A percentile compares a stretch with the other conserved stretches of the same genome.
These are phyloP conservation scores for Flueggea neowawraea DNA, from an alignment of 441 rosid species.

Conservation along the genomic window DNA sequence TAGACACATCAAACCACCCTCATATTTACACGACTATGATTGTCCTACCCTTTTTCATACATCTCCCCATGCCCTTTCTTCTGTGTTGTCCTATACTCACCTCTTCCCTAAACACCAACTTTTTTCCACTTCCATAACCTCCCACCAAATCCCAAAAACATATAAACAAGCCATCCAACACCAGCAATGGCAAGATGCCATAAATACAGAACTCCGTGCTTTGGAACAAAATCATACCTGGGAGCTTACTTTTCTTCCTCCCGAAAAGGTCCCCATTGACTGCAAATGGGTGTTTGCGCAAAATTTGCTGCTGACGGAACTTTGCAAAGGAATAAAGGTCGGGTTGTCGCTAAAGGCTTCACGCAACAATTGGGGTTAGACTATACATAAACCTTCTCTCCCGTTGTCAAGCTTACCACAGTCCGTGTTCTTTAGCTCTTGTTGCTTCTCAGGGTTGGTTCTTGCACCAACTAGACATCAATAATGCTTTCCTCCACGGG, in stretches of 20 bases:
- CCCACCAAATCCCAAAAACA: too few species aligned
- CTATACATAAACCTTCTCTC: not conserved
- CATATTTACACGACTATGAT: too few species aligned
- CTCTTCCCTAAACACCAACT: too few species aligned
- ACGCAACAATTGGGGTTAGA: not conserved
- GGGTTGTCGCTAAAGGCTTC: not conserved
- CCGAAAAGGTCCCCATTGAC: too few species aligned
- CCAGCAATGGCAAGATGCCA: not conserved
- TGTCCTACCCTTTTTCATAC: too few species aligned
- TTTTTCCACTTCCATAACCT: too few species aligned
- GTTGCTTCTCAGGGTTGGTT: not conserved
- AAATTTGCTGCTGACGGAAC: not conserved
- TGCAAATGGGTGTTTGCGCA: not conserved
- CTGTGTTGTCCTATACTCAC: too few species aligned
- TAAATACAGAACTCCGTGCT: not conserved
- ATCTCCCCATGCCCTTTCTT: too few species aligned
- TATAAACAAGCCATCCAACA: too few species aligned
- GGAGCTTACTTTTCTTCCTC: not conserved
- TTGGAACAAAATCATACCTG: not conserved
- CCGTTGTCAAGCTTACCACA: not conserved
- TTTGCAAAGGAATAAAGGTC: not conserved
- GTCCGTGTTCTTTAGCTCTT: not conserved
- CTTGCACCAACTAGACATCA: not conserved
- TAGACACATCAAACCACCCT: too few species aligned
- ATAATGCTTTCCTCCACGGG: not conserved